These are phyloP conservation scores for Xylariales sp. DNA, from an alignment of 2,329 filamentous ascomycete genomes.

Conservation along the genomic window DNA sequence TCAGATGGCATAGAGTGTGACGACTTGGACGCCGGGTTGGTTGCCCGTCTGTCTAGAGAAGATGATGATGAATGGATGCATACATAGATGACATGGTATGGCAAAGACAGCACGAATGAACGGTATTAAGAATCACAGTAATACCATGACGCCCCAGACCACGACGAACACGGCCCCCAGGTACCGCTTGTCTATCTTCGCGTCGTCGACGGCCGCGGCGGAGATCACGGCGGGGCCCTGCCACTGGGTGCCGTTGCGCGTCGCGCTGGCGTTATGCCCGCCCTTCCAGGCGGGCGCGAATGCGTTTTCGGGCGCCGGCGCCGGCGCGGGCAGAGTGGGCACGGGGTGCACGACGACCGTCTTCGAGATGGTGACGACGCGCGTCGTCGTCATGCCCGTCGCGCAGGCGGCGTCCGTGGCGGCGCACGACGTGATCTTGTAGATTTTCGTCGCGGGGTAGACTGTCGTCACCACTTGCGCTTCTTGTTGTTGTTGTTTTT, in stretches of 20 bases:
- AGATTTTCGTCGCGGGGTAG: constrained; percentile 38
- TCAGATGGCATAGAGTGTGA: no score
- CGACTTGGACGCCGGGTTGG: no score
- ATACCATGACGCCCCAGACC: constrained; percentile 26
- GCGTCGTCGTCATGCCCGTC: constrained; percentile 39
- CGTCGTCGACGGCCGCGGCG: constrained; percentile 16
- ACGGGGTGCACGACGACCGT: constrained; percentile 34
- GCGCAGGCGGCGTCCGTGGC: constrained; percentile 42
- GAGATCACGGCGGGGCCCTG: not conserved
- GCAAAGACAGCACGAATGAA: no score
- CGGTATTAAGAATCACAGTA: constrained; percentile 6
- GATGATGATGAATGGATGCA: no score
- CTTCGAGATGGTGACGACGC: constrained; percentile 37
- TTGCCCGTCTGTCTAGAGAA: no score
- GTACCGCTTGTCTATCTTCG: constrained; percentile 14
- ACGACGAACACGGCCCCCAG: constrained; percentile 15
- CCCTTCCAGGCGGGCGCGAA: not conserved
- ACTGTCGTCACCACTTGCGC: constrained; percentile 29
- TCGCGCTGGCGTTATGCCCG: not conserved
- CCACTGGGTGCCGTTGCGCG: not conserved
- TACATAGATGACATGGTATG: no score
- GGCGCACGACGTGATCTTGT: constrained; percentile 37
- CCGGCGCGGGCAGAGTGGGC: not conserved
- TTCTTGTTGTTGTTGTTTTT: not conserved
- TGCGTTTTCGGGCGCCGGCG: not conserved